Percentiles rank a stretch among this genome's conserved stretches.
These are phyloP conservation scores for Leccinum variabile DNA, from an alignment of 1,284 basidiomycete species.

Conservation along the genomic window DNA sequence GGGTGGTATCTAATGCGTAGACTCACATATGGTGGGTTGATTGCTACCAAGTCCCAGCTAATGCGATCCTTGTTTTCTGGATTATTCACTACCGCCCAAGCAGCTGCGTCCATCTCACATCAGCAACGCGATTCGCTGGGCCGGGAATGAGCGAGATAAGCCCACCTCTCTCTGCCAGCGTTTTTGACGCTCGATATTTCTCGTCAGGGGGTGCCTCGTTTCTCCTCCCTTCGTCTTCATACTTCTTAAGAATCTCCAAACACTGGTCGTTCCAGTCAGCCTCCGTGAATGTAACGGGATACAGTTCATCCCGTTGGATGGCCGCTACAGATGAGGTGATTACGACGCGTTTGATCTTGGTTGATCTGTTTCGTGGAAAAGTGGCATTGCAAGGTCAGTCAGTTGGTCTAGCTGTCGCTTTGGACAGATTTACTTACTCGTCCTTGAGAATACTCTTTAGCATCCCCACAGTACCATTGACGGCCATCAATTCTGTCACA, in stretches of 20 bases:
- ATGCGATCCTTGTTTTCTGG: too few species aligned
- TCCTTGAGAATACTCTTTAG: slow-evolving; percentile 54
- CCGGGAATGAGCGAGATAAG: too few species aligned
- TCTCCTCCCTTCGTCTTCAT: too few species aligned
- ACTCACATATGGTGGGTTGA: too few species aligned
- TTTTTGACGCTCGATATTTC: too few species aligned
- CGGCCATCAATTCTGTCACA: slow-evolving; percentile 11
- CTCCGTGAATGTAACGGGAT: slow-evolving; percentile 40
- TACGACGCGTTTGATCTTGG: slow-evolving; percentile 62
- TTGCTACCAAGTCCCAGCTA: too few species aligned
- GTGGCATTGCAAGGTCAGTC: not conserved
- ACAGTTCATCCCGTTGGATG: slow-evolving; percentile 37
- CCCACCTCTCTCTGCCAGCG: too few species aligned
- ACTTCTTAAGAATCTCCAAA: slow-evolving; percentile 41
- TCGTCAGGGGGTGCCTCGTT: too few species aligned
- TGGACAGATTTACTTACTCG: slow-evolving; percentile 42
- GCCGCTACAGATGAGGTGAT: slow-evolving; percentile 60
- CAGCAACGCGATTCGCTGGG: too few species aligned
- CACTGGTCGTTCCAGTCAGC: slow-evolving; percentile 67
- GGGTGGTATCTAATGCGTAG: too few species aligned
- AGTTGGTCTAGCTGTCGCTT: not conserved
- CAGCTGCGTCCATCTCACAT: too few species aligned
- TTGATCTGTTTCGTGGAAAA: slow-evolving; percentile 24
- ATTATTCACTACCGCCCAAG: too few species aligned
- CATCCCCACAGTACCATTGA: slow-evolving; percentile 61